Percentiles rank a stretch among this genome's conserved stretches.
phyloP scores from a whole-genome alignment of 2,329 filamentous ascomycete species.

The Talaromyces amestolkiae region DNA sequence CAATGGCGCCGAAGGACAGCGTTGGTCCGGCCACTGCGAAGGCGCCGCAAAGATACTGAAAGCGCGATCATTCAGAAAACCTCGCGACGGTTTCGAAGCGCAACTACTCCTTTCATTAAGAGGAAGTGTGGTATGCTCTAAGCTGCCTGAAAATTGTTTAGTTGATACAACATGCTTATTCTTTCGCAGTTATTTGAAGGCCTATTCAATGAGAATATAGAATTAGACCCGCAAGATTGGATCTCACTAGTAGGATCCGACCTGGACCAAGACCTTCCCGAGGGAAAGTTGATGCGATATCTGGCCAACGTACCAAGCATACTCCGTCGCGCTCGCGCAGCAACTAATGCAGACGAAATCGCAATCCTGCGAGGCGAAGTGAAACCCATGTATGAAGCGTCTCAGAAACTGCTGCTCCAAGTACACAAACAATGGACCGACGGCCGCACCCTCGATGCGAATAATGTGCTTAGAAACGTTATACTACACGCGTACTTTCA shows the following conservation, averaged over 20 bases:
- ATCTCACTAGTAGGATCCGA: conserved; percentile 32
- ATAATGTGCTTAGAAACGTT: conserved; percentile 5
- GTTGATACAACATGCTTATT: not conserved
- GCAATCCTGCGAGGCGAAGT: not conserved
- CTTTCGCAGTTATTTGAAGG: conserved; percentile 35
- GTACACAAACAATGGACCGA: conserved; percentile 21
- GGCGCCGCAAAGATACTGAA: conserved; percentile 38
- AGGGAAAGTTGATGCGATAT: conserved; percentile 33
- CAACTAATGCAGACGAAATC: conserved; percentile 11
- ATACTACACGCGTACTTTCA: conserved; percentile 32
- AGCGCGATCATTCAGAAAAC: conserved; percentile 30
- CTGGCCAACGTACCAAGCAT: conserved; percentile 33
- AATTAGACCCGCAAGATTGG: conserved; percentile 35
- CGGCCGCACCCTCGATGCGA: conserved; percentile 4
- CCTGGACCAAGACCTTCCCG: conserved; percentile 27
- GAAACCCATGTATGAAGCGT: conserved; percentile 3
- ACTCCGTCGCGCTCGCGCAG: conserved; percentile 27
- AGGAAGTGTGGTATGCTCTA: conserved; percentile 34
- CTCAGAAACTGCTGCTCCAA: conserved; percentile 21
- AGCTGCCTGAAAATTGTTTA: no score
- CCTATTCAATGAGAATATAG: conserved; percentile 35
- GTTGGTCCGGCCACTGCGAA: conserved; percentile 33
- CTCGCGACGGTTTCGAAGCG: conserved; percentile 35
- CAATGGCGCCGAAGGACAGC: conserved; percentile 20
- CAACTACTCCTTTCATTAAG: conserved; percentile 35